These are phyloP conservation scores for barley (Hordeum vulgare) DNA, from an alignment of 176 grass and related monocot species.

Conservation along the genomic window DNA sequence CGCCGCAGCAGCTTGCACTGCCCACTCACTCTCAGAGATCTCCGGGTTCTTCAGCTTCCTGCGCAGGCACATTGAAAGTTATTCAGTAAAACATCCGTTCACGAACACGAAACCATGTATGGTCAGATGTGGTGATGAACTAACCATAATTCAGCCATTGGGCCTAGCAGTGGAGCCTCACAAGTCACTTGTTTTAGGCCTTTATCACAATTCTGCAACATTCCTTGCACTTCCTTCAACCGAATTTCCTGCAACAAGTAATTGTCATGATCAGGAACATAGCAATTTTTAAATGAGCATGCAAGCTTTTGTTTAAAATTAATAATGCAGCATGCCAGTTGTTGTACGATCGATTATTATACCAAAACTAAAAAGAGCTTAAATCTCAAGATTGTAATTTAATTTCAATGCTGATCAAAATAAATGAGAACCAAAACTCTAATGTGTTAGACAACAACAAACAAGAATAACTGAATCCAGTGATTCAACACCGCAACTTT, in stretches of 20 bases:
- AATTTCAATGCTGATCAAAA: not conserved
- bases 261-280: not conserved
- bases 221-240: slow-evolving; percentile 94
- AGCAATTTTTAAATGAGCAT: not conserved
- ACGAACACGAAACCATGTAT: not conserved
- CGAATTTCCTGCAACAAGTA: slow-evolving; percentile 59
- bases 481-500: not conserved
- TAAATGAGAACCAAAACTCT: not conserved
- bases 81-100: not conserved
- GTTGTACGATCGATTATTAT: not conserved
- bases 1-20: slow-evolving; percentile 82
- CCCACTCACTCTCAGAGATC: slow-evolving; percentile 57
- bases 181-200: slow-evolving; percentile 55
- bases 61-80: not conserved
- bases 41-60: slow-evolving; percentile 72
- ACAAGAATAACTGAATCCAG: not conserved
- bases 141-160: slow-evolving; percentile 47
- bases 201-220: slow-evolving; percentile 75
- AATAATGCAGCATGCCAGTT: not conserved
- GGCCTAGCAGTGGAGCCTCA: slow-evolving; percentile 38
- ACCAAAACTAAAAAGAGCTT: not conserved
- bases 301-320: not conserved
- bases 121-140: not conserved
- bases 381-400: not conserved
- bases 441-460: not conserved